Evolutionary conservation across 1,284 basidiomycete species (phyloP).

Genomic region (Malassezia vespertilionis): DNA sequence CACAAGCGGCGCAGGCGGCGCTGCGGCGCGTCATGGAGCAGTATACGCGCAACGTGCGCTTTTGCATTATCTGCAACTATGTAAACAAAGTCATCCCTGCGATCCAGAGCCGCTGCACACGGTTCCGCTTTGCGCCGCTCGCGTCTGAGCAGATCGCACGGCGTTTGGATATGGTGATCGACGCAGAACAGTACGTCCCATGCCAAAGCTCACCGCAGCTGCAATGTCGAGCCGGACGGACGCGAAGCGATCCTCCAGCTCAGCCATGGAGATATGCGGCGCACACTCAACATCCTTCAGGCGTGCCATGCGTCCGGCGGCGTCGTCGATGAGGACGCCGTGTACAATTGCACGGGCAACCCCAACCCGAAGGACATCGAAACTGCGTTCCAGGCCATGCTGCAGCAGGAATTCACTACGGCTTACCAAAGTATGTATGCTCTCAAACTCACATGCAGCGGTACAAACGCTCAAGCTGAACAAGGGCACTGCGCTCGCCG

Average conservation of each 20-base stretch:
- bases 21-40: conserved; percentile 94
- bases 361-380: conserved; percentile 91
- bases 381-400: conserved; percentile 85
- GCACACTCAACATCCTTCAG: conserved; percentile 88
- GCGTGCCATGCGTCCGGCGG: conserved; percentile 96
- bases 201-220: conserved; percentile 52
- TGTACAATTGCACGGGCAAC: conserved; percentile 93
- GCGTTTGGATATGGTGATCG: conserved; percentile 67
- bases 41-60: conserved; percentile 94
- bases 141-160: conserved; percentile 76
- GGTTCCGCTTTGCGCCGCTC: conserved; percentile 87
- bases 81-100: conserved; percentile 99
- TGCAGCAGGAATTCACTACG: conserved; percentile 88
- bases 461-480: conserved; percentile 76
- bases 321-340: conserved; percentile 68
- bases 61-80: conserved; percentile 99
- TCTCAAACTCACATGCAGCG: conserved; percentile 52
- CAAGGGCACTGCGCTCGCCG: conserved; percentile 85
- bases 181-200: conserved; percentile 61
- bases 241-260: conserved; percentile 80
- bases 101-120: conserved; percentile 93
- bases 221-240: conserved; percentile 74
- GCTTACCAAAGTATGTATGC: conserved; percentile 64
- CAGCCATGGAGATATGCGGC: conserved; percentile 91
- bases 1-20: conserved; percentile 88